Conservation (phyloP, 2,329 filamentous ascomycete species). For the Phaeosphaeria sp. region DNA sequence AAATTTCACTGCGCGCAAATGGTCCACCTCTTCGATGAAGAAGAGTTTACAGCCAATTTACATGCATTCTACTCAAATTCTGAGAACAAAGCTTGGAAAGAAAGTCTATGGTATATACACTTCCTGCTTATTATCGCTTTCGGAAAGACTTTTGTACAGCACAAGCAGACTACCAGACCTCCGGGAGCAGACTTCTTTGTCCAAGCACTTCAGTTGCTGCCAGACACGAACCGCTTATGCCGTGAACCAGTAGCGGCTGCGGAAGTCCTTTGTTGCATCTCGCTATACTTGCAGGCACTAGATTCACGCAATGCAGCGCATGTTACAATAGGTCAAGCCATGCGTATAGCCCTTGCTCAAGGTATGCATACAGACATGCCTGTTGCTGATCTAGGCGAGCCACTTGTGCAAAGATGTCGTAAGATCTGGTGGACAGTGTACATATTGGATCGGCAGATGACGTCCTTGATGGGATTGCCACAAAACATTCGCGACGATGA, state of each 20-base stretch:
- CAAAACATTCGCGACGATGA: constrained; percentile 60
- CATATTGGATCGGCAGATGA: constrained; percentile 61
- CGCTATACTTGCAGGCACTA: constrained; percentile 60
- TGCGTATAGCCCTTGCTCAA: constrained; percentile 57
- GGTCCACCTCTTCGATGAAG: constrained; percentile 63
- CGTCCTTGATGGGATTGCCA: constrained; percentile 60
- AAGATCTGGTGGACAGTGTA: constrained; percentile 64
- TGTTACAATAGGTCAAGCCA: constrained; percentile 59
- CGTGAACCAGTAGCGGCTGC: constrained; percentile 55
- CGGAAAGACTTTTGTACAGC: constrained; percentile 60
- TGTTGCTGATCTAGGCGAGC: constrained; percentile 49
- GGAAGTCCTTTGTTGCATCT: constrained; percentile 60
- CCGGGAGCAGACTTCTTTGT: constrained; percentile 67
- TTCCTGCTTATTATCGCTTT: constrained; percentile 62
- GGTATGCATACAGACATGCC: constrained; percentile 63
- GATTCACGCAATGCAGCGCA: constrained; percentile 57
- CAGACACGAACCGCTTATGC: constrained; percentile 52
- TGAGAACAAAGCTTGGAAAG: constrained; percentile 29
- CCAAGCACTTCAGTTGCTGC: constrained; percentile 64
- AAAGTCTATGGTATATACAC: constrained; percentile 59
- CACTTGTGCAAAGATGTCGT: constrained; percentile 54
- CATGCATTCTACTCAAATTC: constrained; percentile 50
- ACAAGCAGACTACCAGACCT: constrained; percentile 43
- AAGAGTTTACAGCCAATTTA: constrained; percentile 56
- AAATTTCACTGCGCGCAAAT: constrained; percentile 64